Evolutionary conservation across 2,329 filamentous ascomycete genomes (phyloP).

Genomic region (Cercospora beticola): DNA sequence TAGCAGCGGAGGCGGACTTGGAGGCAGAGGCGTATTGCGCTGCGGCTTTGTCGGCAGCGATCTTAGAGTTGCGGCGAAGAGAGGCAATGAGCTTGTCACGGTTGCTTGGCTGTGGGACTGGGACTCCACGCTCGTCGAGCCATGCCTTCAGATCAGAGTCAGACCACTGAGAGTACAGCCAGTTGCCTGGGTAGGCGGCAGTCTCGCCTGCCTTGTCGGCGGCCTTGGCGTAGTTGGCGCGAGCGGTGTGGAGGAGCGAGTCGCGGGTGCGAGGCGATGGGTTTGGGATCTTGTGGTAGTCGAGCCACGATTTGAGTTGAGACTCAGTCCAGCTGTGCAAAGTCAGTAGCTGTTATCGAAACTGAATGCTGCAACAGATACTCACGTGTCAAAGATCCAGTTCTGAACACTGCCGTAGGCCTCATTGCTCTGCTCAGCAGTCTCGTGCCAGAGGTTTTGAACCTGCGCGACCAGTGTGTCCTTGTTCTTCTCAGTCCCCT

Average conservation of each 20-base stretch:
- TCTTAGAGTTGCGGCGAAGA: conserved; percentile 84
- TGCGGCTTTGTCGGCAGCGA: conserved; percentile 45
- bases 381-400: conserved; percentile 85
- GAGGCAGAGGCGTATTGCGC: conserved; percentile 65
- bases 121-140: conserved; percentile 84
- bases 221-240: conserved; percentile 74
- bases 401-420: conserved; percentile 73
- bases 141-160: conserved; percentile 92
- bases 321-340: conserved; percentile 79
- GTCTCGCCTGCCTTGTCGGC: conserved; percentile 77
- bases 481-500: conserved; percentile 65
- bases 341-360: conserved; percentile 39
- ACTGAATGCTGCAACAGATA: background rate
- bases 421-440: conserved; percentile 71
- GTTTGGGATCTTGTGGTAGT: conserved; percentile 81
- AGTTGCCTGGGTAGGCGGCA: conserved; percentile 84
- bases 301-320: conserved; percentile 87
- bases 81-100: conserved; percentile 86
- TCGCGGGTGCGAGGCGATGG: conserved; percentile 87
- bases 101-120: conserved; percentile 76
- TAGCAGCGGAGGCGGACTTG: conserved; percentile 56
- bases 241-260: conserved; percentile 71
- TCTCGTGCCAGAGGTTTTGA: conserved; percentile 73
- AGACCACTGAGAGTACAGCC: conserved; percentile 88
- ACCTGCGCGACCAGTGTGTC: conserved; percentile 69